Evolutionary conservation across 768 basidiomycete species (phyloP).

Genomic region (Punctularia strigosozonata): DNA sequence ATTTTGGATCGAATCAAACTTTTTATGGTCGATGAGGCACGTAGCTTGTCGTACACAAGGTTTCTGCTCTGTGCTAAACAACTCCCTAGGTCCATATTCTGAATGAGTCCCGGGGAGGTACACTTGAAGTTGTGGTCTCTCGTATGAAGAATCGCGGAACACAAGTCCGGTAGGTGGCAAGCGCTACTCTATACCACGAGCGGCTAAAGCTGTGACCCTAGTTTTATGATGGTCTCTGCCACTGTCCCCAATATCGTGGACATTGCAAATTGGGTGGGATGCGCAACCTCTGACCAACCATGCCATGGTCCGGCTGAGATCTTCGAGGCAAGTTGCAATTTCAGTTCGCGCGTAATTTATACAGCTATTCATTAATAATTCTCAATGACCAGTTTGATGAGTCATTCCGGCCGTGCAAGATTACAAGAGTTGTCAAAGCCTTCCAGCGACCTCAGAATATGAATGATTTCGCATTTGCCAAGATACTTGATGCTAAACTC

Average conservation of each 20-base stretch:
- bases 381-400: constrained; percentile 79
- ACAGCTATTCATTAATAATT: no score
- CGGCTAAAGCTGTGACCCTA: no score
- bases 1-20: constrained; percentile 63
- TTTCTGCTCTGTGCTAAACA: background rate
- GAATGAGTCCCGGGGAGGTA: constrained; percentile 83
- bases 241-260: constrained; percentile 92
- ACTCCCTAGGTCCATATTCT: constrained; percentile 73
- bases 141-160: constrained; percentile 77
- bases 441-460: constrained; percentile 46
- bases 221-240: constrained; percentile 84
- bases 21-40: constrained; percentile 86
- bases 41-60: constrained; percentile 4
- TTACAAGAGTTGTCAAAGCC: constrained; percentile 63
- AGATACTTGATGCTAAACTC: constrained; percentile 58
- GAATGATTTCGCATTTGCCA: constrained; percentile 74
- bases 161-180: no score
- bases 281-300: constrained; percentile 19
- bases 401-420: constrained; percentile 78
- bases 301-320: constrained; percentile 42
- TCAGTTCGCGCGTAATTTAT: no score
- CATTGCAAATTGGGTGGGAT: constrained; percentile 80
- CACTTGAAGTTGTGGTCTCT: constrained; percentile 88
- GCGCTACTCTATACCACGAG: no score
- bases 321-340: constrained; percentile 48